Percentiles rank a stretch among this genome's conserved stretches.
phyloP scores from a whole-genome alignment of 2,329 filamentous ascomycete genomes.

The Corinectria fuckeliana region DNA sequence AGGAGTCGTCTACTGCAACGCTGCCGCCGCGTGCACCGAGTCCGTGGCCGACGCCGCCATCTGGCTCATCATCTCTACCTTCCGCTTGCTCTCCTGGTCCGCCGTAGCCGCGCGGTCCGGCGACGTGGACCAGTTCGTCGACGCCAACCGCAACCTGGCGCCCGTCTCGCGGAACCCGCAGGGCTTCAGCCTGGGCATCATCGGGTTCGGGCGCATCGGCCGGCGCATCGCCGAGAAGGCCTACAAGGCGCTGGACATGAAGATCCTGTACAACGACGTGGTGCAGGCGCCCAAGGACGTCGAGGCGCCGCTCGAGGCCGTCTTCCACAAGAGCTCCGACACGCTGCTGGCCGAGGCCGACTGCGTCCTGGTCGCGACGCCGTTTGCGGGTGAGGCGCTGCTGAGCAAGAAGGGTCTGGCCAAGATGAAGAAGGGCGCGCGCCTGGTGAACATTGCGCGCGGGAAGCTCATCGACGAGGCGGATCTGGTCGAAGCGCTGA shows the following conservation, averaged over 20 bases:
- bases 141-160: constrained; percentile 33
- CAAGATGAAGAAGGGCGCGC: constrained; percentile 74
- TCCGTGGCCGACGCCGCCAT: constrained; percentile 37
- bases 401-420: constrained; percentile 61
- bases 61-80: constrained; percentile 39
- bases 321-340: constrained; percentile 32
- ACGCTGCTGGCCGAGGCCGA: constrained; percentile 34
- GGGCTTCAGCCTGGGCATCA: constrained; percentile 36
- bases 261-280: constrained; percentile 38
- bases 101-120: constrained; percentile 35
- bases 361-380: constrained; percentile 35
- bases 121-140: constrained; percentile 33
- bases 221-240: constrained; percentile 37
- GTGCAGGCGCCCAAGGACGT: constrained; percentile 28
- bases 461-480: constrained; percentile 76
- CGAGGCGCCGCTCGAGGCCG: constrained; percentile 22
- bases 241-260: constrained; percentile 38
- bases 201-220: constrained; percentile 36
- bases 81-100: constrained; percentile 37
- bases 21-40: constrained; percentile 37
- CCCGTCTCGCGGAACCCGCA: constrained; percentile 34
- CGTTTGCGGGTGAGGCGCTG: constrained; percentile 31
- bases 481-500: constrained; percentile 70
- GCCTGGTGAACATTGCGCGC: constrained; percentile 74
- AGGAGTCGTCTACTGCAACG: constrained; percentile 38